Base-by-base conservation (phyloP, 2,329 filamentous ascomycete genomes). In the Aspergillus alliaceus region DNA sequence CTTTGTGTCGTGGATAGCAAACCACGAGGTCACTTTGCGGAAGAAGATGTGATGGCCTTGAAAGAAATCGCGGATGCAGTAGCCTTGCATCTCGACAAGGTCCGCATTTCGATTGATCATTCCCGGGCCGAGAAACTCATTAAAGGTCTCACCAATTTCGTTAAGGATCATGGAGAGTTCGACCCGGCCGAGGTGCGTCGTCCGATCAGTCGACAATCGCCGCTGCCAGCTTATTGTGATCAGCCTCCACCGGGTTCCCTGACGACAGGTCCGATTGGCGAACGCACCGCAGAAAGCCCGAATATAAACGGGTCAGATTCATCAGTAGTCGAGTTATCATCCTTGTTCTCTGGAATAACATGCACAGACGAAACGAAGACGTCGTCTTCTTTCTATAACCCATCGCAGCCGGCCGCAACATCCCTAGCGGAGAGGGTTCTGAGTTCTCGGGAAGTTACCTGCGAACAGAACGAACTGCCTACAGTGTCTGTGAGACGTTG, bases 1-100 rank as follows among this genome's bases (percentile, higher is more conserved):
- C 86, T 84, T 58, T 80, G 82, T 49, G 80, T 88, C 1, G 76
- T 85, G 0, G 85, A 88, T 61, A 79, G 86, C 46, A 76, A 77
- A 25, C 79, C 82, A 0, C 79, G 83, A 9, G 37, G 49, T 1
- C 78, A 77, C 0, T 69, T 88, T 11, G 56, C 58, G 4, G 60
- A 66, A 0, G 34, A 54, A 6, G 48, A 59, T 1, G 40, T 64
- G 18, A 27, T 25, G 3, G 56, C 53, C 14, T 40, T 63, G 3
- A 50, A 53, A 4, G 58, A 62, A 15, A 44, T 62, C 14, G 58
- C 61, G 1, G 44, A 49, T 25, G 82, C 82, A 0, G 75, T 85
- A 15, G 82, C 84, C 66, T 77, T 81, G 20, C 84, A 87, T 57
- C 70, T 88, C 1, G 83, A 86, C 61, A 81, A 79, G 70, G 80